Evolutionary conservation across 768 basidiomycete genomes (phyloP).

Genomic region (Kwoniella heveanensis): DNA sequence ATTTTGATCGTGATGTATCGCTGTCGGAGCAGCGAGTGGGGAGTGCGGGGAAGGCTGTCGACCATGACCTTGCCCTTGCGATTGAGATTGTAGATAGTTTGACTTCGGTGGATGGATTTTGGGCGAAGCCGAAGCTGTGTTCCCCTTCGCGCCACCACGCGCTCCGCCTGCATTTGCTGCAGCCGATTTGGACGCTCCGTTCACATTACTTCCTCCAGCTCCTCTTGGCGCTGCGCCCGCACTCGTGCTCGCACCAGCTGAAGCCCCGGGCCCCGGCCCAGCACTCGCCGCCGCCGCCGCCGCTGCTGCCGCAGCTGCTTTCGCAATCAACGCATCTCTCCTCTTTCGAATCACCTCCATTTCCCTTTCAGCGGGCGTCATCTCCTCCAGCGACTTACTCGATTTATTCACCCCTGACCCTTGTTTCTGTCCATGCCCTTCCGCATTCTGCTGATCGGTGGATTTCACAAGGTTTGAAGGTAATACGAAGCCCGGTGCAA

Average conservation of each 20-base stretch:
- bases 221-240: background rate
- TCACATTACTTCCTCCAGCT: background rate
- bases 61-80: background rate
- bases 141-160: background rate
- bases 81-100: background rate
- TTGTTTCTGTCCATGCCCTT: background rate
- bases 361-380: constrained; percentile 40
- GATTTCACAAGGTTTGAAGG: background rate
- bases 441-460: background rate
- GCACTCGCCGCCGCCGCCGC: constrained; percentile 4
- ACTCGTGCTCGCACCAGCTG: background rate
- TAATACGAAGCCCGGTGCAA: constrained; percentile 14
- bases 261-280: background rate
- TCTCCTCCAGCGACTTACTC: constrained; percentile 6
- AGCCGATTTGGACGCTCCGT: background rate
- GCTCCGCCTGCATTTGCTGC: background rate
- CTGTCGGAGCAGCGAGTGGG: background rate
- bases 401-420: background rate
- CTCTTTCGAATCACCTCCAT: constrained; percentile 44
- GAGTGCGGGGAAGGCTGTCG: background rate
- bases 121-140: background rate
- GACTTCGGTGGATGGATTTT: background rate
- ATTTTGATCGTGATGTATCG: background rate
- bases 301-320: constrained; percentile 23
- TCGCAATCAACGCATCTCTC: constrained; percentile 41